Conservation (phyloP, 2,329 filamentous ascomycete genomes). For the Ceratocystis harringtonii region DNA sequence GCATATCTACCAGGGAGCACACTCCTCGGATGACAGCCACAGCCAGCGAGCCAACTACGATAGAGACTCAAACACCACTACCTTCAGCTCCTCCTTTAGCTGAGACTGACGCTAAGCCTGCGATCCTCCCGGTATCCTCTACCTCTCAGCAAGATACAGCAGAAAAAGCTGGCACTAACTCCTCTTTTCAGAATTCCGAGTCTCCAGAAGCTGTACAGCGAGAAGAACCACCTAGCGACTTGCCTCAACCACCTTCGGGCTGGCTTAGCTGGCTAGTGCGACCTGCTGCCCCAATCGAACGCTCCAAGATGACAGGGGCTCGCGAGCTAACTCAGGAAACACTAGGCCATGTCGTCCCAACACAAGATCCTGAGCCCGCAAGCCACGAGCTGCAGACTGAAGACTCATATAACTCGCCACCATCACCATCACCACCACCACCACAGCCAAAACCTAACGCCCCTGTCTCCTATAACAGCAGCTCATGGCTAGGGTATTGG, state of each 20-base stretch:
- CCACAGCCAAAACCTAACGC: neutral
- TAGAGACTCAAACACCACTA: neutral
- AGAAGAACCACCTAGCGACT: neutral
- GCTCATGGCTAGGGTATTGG: neutral
- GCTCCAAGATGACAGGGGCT: neutral
- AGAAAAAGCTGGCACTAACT: no score
- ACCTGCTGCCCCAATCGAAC: slow-evolving; percentile 21
- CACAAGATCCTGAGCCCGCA: neutral
- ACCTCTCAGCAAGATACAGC: no score
- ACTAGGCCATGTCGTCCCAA: neutral
- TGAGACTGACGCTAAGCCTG: no score
- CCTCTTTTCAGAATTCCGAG: neutral
- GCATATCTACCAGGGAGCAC: neutral
- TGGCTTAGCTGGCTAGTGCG: slow-evolving; percentile 42
- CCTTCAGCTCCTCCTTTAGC: neutral
- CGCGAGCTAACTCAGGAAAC: neutral
- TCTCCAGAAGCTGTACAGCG: neutral
- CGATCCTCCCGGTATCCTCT: no score
- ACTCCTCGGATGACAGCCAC: neutral
- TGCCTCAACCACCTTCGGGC: slow-evolving; percentile 22
- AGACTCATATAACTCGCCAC: neutral
- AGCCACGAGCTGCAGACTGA: neutral
- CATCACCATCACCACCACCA: neutral
- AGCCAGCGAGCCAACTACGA: neutral
- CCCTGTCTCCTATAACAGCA: neutral